Evolutionary conservation across 306 rosid species (phyloP).

Genomic region (Crataegus laevigata): DNA sequence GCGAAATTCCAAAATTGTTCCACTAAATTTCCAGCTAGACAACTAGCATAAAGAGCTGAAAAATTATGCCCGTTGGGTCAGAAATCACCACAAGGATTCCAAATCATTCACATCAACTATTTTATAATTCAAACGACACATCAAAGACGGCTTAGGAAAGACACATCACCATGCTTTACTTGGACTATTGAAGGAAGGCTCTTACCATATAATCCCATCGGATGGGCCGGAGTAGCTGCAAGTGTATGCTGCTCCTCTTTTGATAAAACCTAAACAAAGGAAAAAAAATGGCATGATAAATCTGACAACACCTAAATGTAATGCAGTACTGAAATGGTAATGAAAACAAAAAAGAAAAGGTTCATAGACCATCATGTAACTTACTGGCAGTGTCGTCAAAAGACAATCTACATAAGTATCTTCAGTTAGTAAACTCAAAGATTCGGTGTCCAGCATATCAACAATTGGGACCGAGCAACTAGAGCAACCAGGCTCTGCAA

Average conservation of each 20-base stretch:
- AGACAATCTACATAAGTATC: conserved; percentile 65
- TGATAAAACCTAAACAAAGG: conserved; percentile 60
- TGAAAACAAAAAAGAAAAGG: neutral
- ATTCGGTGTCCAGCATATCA: conserved; percentile 61
- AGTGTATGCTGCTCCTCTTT: conserved; percentile 74
- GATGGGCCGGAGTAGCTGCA: conserved; percentile 95
- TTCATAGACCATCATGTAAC: conserved; percentile 16
- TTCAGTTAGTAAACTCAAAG: conserved; percentile 50
- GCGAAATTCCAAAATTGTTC: conserved; percentile 98
- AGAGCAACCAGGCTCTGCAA: conserved; percentile 45
- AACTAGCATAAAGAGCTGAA: conserved; percentile 85
- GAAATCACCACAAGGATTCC: conserved; percentile 20
- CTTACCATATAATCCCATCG: conserved; percentile 79
- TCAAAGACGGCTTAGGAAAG: neutral
- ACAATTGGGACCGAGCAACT: conserved; percentile 43
- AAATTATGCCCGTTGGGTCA: conserved; percentile 23
- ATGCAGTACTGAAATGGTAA: neutral
- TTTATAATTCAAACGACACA: conserved; percentile 6
- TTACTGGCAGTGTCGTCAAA: conserved; percentile 72
- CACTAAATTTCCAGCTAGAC: conserved; percentile 83
- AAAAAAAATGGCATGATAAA: conserved; percentile 10
- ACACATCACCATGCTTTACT: neutral
- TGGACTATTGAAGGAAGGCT: conserved; percentile 1
- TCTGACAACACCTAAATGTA: conserved; percentile 3
- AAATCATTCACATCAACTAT: neutral